Evolutionary conservation across 345 rosid genomes (phyloP).

Genomic region (Lepidium africanum): DNA sequence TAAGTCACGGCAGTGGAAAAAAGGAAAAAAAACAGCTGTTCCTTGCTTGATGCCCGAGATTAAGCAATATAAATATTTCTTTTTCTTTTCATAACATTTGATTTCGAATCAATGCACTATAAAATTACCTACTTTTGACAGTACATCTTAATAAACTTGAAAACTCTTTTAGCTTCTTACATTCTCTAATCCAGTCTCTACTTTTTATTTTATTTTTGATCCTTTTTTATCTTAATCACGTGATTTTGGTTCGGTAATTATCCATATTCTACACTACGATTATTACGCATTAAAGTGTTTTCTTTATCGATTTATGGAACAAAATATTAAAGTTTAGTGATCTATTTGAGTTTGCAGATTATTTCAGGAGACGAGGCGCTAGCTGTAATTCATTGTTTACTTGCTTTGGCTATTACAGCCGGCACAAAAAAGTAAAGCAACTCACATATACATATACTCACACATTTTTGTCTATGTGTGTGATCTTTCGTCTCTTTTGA

Average conservation of each 20-base stretch:
- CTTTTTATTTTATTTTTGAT: background rate
- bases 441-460: background rate
- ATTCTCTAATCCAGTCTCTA: background rate
- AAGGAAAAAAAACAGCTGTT: conserved; percentile 27
- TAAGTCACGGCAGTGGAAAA: conserved; percentile 25
- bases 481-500: conserved; percentile 8
- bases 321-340: background rate
- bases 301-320: background rate
- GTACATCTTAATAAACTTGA: conserved; percentile 10
- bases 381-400: conserved; percentile 22
- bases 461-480: conserved; percentile 14
- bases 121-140: conserved; percentile 21
- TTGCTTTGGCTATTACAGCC: conserved; percentile 21
- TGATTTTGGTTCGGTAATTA: conserved; percentile 29
- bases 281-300: conserved; percentile 5
- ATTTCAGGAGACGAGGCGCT: conserved; percentile 12
- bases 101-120: conserved; percentile 13
- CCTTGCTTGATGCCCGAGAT: conserved; percentile 28
- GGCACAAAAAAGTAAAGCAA: conserved; percentile 5
- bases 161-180: background rate
- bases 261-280: conserved; percentile 5
- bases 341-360: conserved; percentile 13
- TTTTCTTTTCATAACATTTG: background rate
- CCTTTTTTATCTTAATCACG: conserved; percentile 5
- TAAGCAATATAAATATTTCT: background rate